These are phyloP conservation scores for Rosa multiflora DNA, from an alignment of 306 rosid species.

Conservation along the genomic window DNA sequence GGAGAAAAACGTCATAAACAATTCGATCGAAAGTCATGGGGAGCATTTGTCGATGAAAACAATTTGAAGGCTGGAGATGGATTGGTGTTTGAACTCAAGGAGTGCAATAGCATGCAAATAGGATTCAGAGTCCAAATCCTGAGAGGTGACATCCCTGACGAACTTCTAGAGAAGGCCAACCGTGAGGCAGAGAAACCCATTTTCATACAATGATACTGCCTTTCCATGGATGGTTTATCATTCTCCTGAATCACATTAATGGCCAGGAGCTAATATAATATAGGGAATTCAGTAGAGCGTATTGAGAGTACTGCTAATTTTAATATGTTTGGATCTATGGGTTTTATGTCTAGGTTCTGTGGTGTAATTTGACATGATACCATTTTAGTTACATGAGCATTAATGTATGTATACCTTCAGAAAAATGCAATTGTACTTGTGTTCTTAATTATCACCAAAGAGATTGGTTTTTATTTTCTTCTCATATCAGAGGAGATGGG, in stretches of 20 bases:
- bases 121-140: conserved; percentile 59
- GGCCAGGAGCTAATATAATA: not conserved
- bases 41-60: conserved; percentile 42
- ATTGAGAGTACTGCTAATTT: not conserved
- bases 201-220: conserved; percentile 9
- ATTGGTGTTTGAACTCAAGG: conserved; percentile 54
- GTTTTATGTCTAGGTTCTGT: not conserved
- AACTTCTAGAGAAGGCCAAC: conserved; percentile 9
- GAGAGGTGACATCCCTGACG: conserved; percentile 59
- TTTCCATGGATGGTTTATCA: not conserved
- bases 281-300: not conserved
- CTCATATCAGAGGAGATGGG: not conserved
- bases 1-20: conserved; percentile 14
- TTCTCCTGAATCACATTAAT: not conserved
- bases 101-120: conserved; percentile 26
- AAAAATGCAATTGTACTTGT: not conserved
- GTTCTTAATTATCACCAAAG: not conserved
- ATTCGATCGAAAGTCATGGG: conserved; percentile 37
- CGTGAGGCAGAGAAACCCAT: conserved; percentile 37
- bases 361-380: not conserved
- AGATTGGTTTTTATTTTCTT: not conserved
- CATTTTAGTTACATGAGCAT: not conserved
- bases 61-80: conserved; percentile 57
- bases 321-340: not conserved
- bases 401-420: not conserved